Conservation (phyloP, 495 filamentous ascomycete genomes). For the Annulohypoxylon bovei region DNA sequence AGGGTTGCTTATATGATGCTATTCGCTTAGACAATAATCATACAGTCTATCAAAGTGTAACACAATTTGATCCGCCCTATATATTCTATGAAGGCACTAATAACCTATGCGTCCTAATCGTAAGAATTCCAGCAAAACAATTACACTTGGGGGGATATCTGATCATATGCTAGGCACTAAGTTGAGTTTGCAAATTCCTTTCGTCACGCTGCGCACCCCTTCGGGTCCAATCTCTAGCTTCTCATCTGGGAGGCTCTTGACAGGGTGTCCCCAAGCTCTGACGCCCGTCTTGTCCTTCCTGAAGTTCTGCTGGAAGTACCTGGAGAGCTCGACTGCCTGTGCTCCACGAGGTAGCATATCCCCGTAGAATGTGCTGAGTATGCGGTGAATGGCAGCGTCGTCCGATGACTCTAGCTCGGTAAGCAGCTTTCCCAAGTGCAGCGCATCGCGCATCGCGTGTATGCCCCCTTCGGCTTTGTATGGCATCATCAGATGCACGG, state of each 20-base stretch:
- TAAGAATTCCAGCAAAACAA: neutral
- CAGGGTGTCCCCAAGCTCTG: constrained; percentile 33
- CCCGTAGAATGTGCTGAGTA: constrained; percentile 32
- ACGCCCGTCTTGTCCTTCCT: constrained; percentile 32
- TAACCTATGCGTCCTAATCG: neutral
- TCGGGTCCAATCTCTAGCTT: constrained; percentile 36
- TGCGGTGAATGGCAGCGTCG: constrained; percentile 30
- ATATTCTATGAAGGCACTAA: neutral
- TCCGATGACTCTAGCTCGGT: constrained; percentile 26
- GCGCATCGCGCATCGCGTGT: constrained; percentile 38
- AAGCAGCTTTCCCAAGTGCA: constrained; percentile 28
- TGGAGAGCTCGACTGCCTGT: constrained; percentile 27
- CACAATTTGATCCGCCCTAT: neutral
- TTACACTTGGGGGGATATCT: neutral
- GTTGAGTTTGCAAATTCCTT: constrained; percentile 36
- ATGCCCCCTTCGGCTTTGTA: constrained; percentile 45
- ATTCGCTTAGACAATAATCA: neutral
- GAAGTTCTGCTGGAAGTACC: constrained; percentile 33
- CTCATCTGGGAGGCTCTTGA: constrained; percentile 36
- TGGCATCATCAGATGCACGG: constrained; percentile 68
- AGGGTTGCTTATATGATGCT: too few species aligned
- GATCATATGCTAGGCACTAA: constrained; percentile 32
- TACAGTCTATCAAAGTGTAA: neutral
- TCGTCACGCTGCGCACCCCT: constrained; percentile 28
- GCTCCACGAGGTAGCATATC: constrained; percentile 39